Conservation (phyloP, 2,329 filamentous ascomycete genomes). For the Penicillium janthinellum region DNA sequence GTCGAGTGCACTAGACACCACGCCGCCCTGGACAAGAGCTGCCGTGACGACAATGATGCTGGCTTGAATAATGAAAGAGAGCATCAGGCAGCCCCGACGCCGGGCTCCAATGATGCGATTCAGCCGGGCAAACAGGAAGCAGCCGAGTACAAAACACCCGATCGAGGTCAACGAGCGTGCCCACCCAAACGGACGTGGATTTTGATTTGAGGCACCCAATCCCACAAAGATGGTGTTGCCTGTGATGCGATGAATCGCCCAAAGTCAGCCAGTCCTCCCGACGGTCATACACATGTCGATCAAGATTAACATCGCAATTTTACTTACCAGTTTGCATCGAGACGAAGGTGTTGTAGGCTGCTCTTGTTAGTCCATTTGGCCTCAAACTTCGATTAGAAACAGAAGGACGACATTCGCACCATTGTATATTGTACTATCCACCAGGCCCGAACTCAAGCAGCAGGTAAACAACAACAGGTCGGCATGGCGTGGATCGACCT, state of each 20-base stretch:
- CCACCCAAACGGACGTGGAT: constrained; percentile 47
- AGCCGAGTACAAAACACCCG: constrained; percentile 47
- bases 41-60: constrained; percentile 32
- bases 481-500: constrained; percentile 27
- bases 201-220: constrained; percentile 45
- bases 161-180: constrained; percentile 49
- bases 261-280: background rate
- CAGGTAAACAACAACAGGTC: constrained; percentile 31
- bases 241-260: background rate
- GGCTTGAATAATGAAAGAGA: constrained; percentile 34
- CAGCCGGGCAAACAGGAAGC: constrained; percentile 43
- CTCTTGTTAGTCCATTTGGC: background rate
- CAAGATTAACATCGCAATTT: background rate
- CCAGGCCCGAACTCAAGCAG: constrained; percentile 31
- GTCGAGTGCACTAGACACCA: constrained; percentile 23
- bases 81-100: constrained; percentile 27
- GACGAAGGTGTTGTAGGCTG: constrained; percentile 49
- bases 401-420: constrained; percentile 13
- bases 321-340: constrained; percentile 42
- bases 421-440: constrained; percentile 36
- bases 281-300: background rate
- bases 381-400: background rate
- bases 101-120: constrained; percentile 29
- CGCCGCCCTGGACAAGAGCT: constrained; percentile 28
- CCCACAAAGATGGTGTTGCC: constrained; percentile 50